Percentiles rank a stretch among this genome's conserved stretches.
Conservation (phyloP, 768 basidiomycete genomes). For the Russula dissimulans region DNA sequence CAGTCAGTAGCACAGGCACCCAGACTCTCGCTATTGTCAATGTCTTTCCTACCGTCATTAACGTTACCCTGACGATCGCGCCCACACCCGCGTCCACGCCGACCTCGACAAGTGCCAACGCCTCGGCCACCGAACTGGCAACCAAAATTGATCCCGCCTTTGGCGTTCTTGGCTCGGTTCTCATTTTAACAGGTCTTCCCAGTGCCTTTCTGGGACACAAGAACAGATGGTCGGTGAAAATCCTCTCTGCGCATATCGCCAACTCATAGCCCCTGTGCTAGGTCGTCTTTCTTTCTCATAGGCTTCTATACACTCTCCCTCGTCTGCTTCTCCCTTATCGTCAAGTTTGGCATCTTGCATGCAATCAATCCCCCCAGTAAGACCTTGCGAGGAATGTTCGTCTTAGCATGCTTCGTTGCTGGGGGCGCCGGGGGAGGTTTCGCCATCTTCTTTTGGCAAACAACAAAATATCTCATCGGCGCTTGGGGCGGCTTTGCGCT, state of each 20-base stretch:
- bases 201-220: conserved; percentile 91
- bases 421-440: conserved; percentile 78
- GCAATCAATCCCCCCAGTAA: conserved; percentile 71
- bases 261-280: conserved; percentile 26
- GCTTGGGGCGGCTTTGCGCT: conserved; percentile 84
- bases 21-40: conserved; percentile 43
- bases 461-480: conserved; percentile 72
- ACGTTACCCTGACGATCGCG: conserved; percentile 51
- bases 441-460: conserved; percentile 91
- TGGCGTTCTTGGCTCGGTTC: conserved; percentile 77
- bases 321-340: conserved; percentile 78
- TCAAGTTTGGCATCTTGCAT: conserved; percentile 80
- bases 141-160: conserved; percentile 82
- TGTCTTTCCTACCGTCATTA: conserved; percentile 49
- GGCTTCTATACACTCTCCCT: conserved; percentile 86
- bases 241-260: conserved; percentile 13
- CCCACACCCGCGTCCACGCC: conserved; percentile 35
- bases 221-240: conserved; percentile 70
- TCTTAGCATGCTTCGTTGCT: conserved; percentile 70
- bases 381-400: conserved; percentile 82
- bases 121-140: conserved; percentile 34
- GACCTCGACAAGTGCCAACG: conserved; percentile 28
- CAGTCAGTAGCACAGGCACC: conserved; percentile 33
- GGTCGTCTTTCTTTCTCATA: conserved; percentile 90
- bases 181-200: conserved; percentile 84